Evolutionary conservation across 2,329 filamentous ascomycete genomes (phyloP).

Genomic region (Zymoseptoria crescenta): DNA sequence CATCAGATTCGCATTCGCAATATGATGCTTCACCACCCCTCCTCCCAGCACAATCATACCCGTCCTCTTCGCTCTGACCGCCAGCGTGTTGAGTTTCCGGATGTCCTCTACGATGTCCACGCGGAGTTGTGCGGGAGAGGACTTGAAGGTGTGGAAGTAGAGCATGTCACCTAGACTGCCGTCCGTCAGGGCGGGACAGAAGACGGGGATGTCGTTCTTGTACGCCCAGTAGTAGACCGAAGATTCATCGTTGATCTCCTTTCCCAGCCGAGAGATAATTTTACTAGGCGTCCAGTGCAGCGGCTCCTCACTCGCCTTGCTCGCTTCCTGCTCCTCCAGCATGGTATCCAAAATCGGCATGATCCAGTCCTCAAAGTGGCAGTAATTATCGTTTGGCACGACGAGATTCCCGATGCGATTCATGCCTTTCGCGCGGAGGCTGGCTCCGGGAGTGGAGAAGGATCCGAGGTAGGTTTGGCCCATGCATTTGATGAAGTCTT

Average conservation of each 20-base stretch:
- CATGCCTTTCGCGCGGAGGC: constrained; percentile 73
- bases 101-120: constrained; percentile 94
- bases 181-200: constrained; percentile 92
- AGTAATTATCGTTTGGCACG: constrained; percentile 96
- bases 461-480: constrained; percentile 87
- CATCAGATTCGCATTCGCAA: constrained; percentile 96
- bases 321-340: constrained; percentile 85
- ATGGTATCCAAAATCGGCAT: constrained; percentile 90
- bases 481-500: constrained; percentile 97
- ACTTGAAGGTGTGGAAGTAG: constrained; percentile 94
- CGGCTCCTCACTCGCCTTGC: constrained; percentile 55
- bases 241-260: constrained; percentile 86
- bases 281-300: constrained; percentile 92
- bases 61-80: constrained; percentile 75
- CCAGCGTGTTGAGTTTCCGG: constrained; percentile 82
- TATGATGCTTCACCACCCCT: constrained; percentile 95
- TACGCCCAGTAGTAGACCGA: constrained; percentile 97
- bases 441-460: constrained; percentile 69
- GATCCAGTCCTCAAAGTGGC: constrained; percentile 95
- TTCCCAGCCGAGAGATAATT: constrained; percentile 79
- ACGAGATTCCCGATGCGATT: constrained; percentile 95
- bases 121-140: constrained; percentile 70
- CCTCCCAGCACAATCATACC: constrained; percentile 96
- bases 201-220: constrained; percentile 93
- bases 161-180: constrained; percentile 96